phyloP scores from a whole-genome alignment of 345 rosid species.

The Populus ilicifolia region DNA sequence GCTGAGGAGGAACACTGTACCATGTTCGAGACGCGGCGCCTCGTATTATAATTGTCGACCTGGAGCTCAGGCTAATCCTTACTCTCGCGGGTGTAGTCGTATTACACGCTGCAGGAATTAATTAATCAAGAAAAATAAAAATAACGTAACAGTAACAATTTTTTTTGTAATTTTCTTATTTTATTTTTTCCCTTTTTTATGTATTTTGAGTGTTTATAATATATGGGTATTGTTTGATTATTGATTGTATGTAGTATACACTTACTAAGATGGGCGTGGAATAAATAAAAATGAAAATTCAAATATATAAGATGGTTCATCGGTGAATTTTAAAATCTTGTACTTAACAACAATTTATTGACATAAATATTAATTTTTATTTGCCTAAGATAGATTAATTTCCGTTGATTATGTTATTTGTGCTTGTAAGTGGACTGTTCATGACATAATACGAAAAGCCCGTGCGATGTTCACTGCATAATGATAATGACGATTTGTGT shows the following conservation, averaged over 20 bases:
- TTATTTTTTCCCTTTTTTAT: background rate
- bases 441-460: no score
- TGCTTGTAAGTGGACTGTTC: no score
- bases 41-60: constrained; percentile 32
- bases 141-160: background rate
- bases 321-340: background rate
- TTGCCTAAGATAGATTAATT: no score
- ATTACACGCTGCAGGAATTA: constrained; percentile 27
- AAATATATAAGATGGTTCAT: background rate
- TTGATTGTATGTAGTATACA: background rate
- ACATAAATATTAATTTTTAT: no score
- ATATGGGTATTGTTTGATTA: background rate
- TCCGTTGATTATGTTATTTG: no score
- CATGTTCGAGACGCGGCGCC: constrained; percentile 34
- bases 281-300: background rate
- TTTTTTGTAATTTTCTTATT: background rate
- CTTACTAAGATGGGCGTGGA: background rate
- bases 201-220: background rate
- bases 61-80: constrained; percentile 36
- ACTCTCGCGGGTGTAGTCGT: constrained; percentile 27
- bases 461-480: no score
- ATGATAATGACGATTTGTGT: no score
- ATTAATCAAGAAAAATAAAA: background rate
- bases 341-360: background rate
- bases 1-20: constrained; percentile 32